Percentiles rank a stretch among this genome's conserved stretches.
phyloP scores from a whole-genome alignment of 2,329 filamentous ascomycete species.

The Fusarium verrucosum region DNA sequence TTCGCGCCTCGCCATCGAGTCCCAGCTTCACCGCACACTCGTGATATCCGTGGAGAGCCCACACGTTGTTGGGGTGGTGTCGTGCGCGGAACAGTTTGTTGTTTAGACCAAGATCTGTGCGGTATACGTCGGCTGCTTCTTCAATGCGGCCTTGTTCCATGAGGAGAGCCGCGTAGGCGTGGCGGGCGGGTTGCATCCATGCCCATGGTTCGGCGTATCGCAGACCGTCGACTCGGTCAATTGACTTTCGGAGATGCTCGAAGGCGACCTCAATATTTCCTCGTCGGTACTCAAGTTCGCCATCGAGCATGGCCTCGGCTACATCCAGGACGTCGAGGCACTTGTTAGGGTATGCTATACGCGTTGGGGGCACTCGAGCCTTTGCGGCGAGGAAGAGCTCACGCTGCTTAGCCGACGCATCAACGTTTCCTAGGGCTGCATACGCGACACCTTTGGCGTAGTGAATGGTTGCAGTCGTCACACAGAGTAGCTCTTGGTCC shows the following conservation, averaged over 20 bases:
- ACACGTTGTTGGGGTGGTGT: constrained; percentile 76
- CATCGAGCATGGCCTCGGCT: constrained; percentile 71
- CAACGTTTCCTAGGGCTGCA: constrained; percentile 64
- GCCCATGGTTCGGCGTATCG: constrained; percentile 78
- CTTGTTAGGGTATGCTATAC: constrained; percentile 74
- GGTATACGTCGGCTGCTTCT: constrained; percentile 64
- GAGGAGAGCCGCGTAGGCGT: constrained; percentile 73
- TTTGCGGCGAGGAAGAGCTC: constrained; percentile 60
- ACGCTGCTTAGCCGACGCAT: constrained; percentile 61
- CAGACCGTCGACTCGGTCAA: constrained; percentile 67
- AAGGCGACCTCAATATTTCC: constrained; percentile 68
- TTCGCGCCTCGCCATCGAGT: constrained; percentile 50
- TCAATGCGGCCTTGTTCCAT: constrained; percentile 68
- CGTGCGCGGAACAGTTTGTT: constrained; percentile 67
- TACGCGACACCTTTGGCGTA: constrained; percentile 75
- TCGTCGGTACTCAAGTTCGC: constrained; percentile 74
- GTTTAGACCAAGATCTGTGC: constrained; percentile 67
- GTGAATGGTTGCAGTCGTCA: constrained; percentile 71
- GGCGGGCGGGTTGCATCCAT: constrained; percentile 77
- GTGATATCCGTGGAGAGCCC: constrained; percentile 75
- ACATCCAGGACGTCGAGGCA: constrained; percentile 69
- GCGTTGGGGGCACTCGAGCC: constrained; percentile 60
- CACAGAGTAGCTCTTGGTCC: constrained; percentile 68
- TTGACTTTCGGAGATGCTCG: constrained; percentile 61
- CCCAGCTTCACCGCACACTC: constrained; percentile 69